Percentiles rank a stretch among this genome's conserved stretches.
phyloP scores from a whole-genome alignment of 1,284 basidiomycete species.

The Heterobasidion irregulare region DNA sequence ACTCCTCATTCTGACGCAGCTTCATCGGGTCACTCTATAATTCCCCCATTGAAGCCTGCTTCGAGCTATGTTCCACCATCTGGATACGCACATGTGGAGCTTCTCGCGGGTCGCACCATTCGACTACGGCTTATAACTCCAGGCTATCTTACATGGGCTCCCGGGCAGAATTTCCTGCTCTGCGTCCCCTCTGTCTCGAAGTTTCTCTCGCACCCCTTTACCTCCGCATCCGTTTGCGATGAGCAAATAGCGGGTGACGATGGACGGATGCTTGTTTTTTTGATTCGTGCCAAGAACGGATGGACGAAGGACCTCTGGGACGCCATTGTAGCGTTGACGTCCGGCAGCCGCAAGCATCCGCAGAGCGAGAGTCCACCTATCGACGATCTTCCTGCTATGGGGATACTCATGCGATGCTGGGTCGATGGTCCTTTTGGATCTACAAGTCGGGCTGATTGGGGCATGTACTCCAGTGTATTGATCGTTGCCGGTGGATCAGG shows the following conservation, averaged over 20 bases:
- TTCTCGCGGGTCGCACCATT: slow-evolving; percentile 73
- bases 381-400: slow-evolving; percentile 28
- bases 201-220: slow-evolving; percentile 77
- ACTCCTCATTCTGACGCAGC: background rate
- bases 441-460: slow-evolving; percentile 59
- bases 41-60: slow-evolving; percentile 5
- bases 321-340: slow-evolving; percentile 28
- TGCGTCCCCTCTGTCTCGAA: slow-evolving; percentile 63
- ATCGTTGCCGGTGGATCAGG: slow-evolving; percentile 79
- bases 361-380: slow-evolving; percentile 25
- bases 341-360: slow-evolving; percentile 20
- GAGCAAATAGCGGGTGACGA: slow-evolving; percentile 32
- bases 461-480: slow-evolving; percentile 52
- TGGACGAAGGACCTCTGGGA: slow-evolving; percentile 76
- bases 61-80: slow-evolving; percentile 41
- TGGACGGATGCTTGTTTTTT: slow-evolving; percentile 58
- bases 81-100: slow-evolving; percentile 71
- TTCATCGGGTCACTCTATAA: slow-evolving; percentile 5
- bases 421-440: slow-evolving; percentile 82
- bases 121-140: slow-evolving; percentile 66
- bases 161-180: slow-evolving; percentile 77
- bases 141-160: slow-evolving; percentile 57
- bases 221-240: slow-evolving; percentile 65
- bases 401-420: slow-evolving; percentile 55
- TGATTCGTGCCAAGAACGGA: slow-evolving; percentile 72